phyloP scores from a whole-genome alignment of 768 basidiomycete genomes.

The Hydnomerulius pinastri region DNA sequence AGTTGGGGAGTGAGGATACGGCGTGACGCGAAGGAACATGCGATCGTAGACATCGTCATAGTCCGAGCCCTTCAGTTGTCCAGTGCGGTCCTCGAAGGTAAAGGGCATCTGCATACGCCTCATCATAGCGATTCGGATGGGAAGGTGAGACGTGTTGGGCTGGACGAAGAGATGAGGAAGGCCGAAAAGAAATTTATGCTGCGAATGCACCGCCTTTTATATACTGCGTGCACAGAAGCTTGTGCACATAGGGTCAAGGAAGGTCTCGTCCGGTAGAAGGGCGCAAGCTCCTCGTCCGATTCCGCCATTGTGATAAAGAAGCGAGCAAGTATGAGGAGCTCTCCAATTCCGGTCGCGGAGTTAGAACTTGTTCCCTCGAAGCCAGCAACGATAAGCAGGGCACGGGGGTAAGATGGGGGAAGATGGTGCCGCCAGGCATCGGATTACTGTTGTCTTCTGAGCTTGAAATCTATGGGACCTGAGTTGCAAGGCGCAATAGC shows the following conservation, averaged over 20 bases:
- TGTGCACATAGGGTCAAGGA: slow-evolving; percentile 14
- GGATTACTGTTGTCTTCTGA: too few species aligned
- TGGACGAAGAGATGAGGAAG: not conserved
- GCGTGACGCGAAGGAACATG: slow-evolving; percentile 63
- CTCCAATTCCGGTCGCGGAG: slow-evolving; percentile 33
- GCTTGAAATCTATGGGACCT: not conserved
- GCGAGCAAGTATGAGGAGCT: slow-evolving; percentile 23
- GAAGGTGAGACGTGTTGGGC: slow-evolving; percentile 16
- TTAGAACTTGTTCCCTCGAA: slow-evolving; percentile 18
- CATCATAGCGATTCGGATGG: slow-evolving; percentile 14
- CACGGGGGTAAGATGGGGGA: slow-evolving; percentile 3
- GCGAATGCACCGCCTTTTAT: slow-evolving; percentile 16
- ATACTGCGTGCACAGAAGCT: slow-evolving; percentile 22
- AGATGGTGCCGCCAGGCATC: not conserved
- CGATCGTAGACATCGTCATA: slow-evolving; percentile 82
- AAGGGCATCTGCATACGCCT: slow-evolving; percentile 44
- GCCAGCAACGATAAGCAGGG: slow-evolving; percentile 2
- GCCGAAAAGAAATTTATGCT: not conserved
- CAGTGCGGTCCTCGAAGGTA: slow-evolving; percentile 71
- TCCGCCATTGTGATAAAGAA: slow-evolving; percentile 26
- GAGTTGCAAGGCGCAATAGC: slow-evolving; percentile 9
- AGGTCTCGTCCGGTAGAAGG: slow-evolving; percentile 20
- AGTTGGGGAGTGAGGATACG: slow-evolving; percentile 41
- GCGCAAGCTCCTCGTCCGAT: slow-evolving; percentile 24
- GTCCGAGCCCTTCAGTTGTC: slow-evolving; percentile 53